Evolutionary conservation across 768 basidiomycete genomes (phyloP), one percentile per base, ranked within the genome.

Genomic region (Pleurotus ostreatus): DNA sequence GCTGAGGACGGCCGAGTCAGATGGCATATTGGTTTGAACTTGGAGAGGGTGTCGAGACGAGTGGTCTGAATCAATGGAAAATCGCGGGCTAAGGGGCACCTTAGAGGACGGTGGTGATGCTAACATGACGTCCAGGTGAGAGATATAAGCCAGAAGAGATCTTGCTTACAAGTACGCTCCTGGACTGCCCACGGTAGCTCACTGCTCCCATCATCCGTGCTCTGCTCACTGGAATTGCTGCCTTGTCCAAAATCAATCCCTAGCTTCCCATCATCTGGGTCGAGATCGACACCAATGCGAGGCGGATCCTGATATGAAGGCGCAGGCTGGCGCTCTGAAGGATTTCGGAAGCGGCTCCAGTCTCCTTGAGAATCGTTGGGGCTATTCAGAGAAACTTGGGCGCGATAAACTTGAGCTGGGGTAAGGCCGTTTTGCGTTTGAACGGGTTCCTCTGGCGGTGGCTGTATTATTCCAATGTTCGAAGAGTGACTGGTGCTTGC

Each of bases 331-430:
- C 64, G 65, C 30, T 60, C 63, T 18, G 70, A 62, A 16, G 75
- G 65, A 30, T 62, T 56, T 38, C 68, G 66, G 55, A 62, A 65
- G 40, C 64, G 64, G 60, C 59, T 63, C 64, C 66, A 60, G 49
- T 70, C 70, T 58, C 64, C 55, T 47, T 65, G 65, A 41, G 57
- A 70, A 13, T 62, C 64, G 46, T 70, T 63, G 41, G 78, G 71
- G 56, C 68, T 75, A 63, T 76, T 81, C 57, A 70, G 71, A 63
- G 84, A 84, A 46, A 89, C 78, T 67, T 92, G 88, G 6, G 85
- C 83, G 64, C 90, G 91, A 71, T 91, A 92, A 37, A 87, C 85
- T 67, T 92, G 90, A 8, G 88, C 86, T 44, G 88, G 83, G 3
- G 88, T 88, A 51, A 90, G 78, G 2, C 83, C 84, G 37, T 78